Base-by-base conservation (phyloP, 2,329 filamentous ascomycete species). In the Trichophaea hybrida region DNA sequence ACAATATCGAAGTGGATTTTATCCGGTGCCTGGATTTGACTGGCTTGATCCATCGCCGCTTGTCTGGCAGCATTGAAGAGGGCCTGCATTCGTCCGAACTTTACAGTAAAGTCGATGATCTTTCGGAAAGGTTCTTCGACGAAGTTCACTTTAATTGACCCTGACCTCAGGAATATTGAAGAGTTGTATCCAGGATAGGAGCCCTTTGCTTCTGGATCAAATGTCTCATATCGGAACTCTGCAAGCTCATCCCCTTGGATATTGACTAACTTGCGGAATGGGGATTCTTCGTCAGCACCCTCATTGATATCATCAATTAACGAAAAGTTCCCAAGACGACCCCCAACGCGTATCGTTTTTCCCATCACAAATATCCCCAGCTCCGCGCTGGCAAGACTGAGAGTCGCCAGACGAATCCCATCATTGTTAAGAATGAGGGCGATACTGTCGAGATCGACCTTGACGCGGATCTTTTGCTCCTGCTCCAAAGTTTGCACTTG, bases 1-100 rank as follows among this genome's bases (percentile, higher is more conserved):
- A 94, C 78, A 17, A 98, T 81, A 69, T 98, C 93, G 59, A 96
- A 96, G 70, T 94, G 90, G 75, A 97, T 87, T 64, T 88, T 88
- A 69, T 84, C 88, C 0, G 87, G 86, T 69, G 97, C 85, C 69
- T 97, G 93, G 5, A 98, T 81, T 69, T 96, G 90, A 60, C 81
- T 94, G 7, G 93, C 94, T 71, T 96, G 90, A 63, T 87, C 91
- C 43, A 93, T 88, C 2, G 94, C 93, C 43, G 91, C 94, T 72
- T 95, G 88, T 37, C 94, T 82, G 10, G 94, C 93, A 46, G 93
- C 91, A 70, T 99, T 98, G 76, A 95, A 98, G 57, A 98, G 86
- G 24, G 93, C 91, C 73, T 98, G 93, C 93, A 99, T 99, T 73
- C 94, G 95, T 62, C 94, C 93, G 71, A 99, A 99, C 69, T 98